Evolutionary conservation across 352 stramenopile species (phyloP).

Genomic region (Globisporangium barbulae): DNA sequence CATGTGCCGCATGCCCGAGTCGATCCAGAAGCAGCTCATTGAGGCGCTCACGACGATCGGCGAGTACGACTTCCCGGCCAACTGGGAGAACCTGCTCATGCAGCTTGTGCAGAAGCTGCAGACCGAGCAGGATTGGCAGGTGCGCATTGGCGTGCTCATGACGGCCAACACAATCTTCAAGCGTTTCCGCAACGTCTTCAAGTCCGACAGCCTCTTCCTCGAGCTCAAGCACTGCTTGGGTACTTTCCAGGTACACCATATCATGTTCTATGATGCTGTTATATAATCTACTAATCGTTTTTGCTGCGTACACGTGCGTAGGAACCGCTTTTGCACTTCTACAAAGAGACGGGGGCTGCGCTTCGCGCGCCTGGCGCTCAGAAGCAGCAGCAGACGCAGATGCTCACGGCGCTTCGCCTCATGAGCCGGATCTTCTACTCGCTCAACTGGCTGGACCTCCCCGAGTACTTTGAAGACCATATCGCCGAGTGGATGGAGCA

Average conservation of each 20-base stretch:
- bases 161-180: constrained; percentile 99
- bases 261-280: not conserved
- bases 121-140: constrained; percentile 83
- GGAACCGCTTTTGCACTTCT: constrained; percentile 72
- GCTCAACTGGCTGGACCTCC: constrained; percentile 98
- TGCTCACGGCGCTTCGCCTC: constrained; percentile 84
- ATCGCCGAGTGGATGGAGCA: constrained; percentile 95
- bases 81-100: constrained; percentile 95
- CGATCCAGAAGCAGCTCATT: constrained; percentile 94
- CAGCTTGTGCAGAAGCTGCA: constrained; percentile 94
- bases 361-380: constrained; percentile 38
- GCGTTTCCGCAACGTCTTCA: constrained; percentile 94
- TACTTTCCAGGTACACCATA: constrained; percentile 75
- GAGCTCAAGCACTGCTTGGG: constrained; percentile 97
- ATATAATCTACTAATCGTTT: constrained; percentile 4
- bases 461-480: constrained; percentile 99
- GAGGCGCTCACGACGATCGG: constrained; percentile 97
- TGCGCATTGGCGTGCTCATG: constrained; percentile 95
- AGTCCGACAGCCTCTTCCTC: constrained; percentile 93
- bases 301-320: constrained; percentile 8
- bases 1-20: constrained; percentile 95
- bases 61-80: constrained; percentile 95
- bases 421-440: constrained; percentile 98
- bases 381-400: constrained; percentile 55
- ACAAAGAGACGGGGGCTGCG: constrained; percentile 60